phyloP scores from a whole-genome alignment of 352 stramenopile genomes.

The Globisporangium takayamanum region DNA sequence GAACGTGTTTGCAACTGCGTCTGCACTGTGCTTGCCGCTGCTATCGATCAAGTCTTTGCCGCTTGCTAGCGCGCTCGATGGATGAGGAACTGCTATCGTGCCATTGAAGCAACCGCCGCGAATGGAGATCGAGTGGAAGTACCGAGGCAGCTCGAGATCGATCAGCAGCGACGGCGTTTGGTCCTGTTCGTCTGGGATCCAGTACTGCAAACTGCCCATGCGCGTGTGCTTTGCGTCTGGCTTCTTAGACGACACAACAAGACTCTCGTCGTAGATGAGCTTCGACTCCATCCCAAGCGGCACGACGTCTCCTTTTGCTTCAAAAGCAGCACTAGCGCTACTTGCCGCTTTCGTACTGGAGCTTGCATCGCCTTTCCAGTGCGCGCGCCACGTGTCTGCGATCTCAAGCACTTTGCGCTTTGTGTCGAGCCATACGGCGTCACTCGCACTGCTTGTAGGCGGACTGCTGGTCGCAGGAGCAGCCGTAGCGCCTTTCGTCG shows the following conservation, averaged over 20 bases:
- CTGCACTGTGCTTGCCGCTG: not conserved
- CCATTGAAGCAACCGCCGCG: constrained; percentile 39
- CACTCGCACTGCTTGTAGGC: constrained; percentile 1
- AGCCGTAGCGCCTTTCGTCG: constrained; percentile 2
- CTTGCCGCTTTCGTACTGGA: not conserved
- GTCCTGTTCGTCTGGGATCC: constrained; percentile 51
- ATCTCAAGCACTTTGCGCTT: constrained; percentile 27
- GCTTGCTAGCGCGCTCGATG: not conserved
- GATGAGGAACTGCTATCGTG: constrained; percentile 8
- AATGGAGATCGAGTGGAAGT: constrained; percentile 56
- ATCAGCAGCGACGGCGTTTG: constrained; percentile 47
- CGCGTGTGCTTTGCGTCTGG: constrained; percentile 51
- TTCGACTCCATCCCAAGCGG: constrained; percentile 57
- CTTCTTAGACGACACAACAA: constrained; percentile 49
- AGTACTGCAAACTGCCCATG: constrained; percentile 53
- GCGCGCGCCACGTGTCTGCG: constrained; percentile 29
- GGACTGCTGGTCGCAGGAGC: not conserved
- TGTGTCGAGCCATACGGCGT: constrained; percentile 25
- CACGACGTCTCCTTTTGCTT: constrained; percentile 43
- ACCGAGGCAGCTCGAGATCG: constrained; percentile 64
- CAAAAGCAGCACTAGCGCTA: constrained; percentile 10
- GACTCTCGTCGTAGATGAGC: constrained; percentile 45
- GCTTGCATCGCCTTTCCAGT: constrained; percentile 9
- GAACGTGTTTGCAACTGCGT: constrained; percentile 20
- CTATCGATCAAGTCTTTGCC: not conserved